Conservation (phyloP, 768 basidiomycete genomes). For the Terana coerulea region DNA sequence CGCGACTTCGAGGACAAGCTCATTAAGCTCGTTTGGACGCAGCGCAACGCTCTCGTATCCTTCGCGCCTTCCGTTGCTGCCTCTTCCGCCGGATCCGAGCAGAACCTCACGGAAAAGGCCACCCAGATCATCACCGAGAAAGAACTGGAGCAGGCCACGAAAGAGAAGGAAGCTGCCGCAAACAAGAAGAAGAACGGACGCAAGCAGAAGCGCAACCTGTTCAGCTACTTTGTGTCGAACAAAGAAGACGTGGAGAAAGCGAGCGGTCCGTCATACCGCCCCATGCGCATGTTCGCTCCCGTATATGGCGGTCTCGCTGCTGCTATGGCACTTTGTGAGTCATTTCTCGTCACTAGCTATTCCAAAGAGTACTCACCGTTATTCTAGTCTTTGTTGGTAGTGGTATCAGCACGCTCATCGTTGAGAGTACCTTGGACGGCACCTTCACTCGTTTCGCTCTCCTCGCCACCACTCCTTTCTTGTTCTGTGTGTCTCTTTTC, state of each 20-base stretch:
- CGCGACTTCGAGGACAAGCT: conserved; percentile 72
- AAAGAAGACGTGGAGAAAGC: conserved; percentile 50
- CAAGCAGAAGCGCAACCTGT: conserved; percentile 9
- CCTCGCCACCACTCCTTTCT: conserved; percentile 59
- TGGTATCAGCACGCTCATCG: conserved; percentile 54
- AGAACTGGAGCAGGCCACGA: conserved; percentile 14
- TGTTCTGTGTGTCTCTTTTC: conserved; percentile 77
- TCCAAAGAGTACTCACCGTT: background rate
- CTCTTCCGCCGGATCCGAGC: conserved; percentile 43
- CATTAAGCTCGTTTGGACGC: conserved; percentile 75
- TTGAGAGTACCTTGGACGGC: conserved; percentile 68
- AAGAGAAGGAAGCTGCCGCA: conserved; percentile 10
- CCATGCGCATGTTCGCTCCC: conserved; percentile 62
- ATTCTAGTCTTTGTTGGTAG: conserved; percentile 66
- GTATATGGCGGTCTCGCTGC: conserved; percentile 68
- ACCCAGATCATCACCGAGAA: conserved; percentile 16
- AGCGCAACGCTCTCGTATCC: conserved; percentile 39
- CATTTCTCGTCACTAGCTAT: background rate
- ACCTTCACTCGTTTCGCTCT: conserved; percentile 62
- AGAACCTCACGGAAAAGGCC: conserved; percentile 51
- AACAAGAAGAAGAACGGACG: conserved; percentile 23
- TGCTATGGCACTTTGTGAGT: conserved; percentile 63
- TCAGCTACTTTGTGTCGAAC: conserved; percentile 25
- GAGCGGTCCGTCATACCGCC: conserved; percentile 27
- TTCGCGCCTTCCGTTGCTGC: conserved; percentile 31